A percentile compares a stretch with the other conserved stretches of the same genome.
phyloP scores from a whole-genome alignment of 176 grass and related monocot species.

The Guadua angustifolia region DNA sequence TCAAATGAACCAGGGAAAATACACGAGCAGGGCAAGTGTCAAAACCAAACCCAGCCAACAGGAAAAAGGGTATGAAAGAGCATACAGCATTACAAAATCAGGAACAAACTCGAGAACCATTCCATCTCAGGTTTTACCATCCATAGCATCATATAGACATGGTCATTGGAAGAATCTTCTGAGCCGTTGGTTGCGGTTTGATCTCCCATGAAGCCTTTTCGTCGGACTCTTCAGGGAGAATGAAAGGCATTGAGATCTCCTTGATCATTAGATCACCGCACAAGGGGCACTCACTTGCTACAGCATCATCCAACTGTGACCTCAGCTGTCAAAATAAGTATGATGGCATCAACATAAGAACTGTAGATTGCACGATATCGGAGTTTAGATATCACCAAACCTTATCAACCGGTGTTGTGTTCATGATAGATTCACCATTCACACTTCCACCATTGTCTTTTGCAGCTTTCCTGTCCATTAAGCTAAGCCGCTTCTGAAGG shows the following conservation, averaged over 20 bases:
- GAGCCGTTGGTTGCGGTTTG: constrained; percentile 57
- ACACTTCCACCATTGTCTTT: constrained; percentile 54
- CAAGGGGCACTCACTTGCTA: constrained; percentile 91
- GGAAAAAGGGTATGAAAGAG: not conserved
- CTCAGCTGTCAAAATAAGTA: constrained; percentile 61
- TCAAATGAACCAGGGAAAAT: not conserved
- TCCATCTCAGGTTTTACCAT: not conserved
- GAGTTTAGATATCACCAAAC: constrained; percentile 46
- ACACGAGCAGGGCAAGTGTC: constrained; percentile 33
- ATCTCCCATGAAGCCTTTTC: constrained; percentile 91
- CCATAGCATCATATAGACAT: constrained; percentile 59
- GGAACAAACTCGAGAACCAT: not conserved
- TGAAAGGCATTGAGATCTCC: constrained; percentile 83
- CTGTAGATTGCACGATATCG: not conserved
- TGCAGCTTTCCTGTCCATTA: constrained; percentile 63
- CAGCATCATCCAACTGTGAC: constrained; percentile 82
- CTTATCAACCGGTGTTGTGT: constrained; percentile 68
- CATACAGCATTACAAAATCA: constrained; percentile 7
- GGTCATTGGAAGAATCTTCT: constrained; percentile 89
- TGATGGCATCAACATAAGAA: constrained; percentile 15
- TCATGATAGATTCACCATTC: constrained; percentile 60
- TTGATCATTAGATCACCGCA: constrained; percentile 97
- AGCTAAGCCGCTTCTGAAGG: constrained; percentile 81
- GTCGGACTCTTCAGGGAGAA: constrained; percentile 63
- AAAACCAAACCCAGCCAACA: constrained; percentile 33